Percentiles rank a stretch among this genome's conserved stretches.
Evolutionary conservation across 2,329 filamentous ascomycete genomes (phyloP).

Genomic region (Fusarium sp.): DNA sequence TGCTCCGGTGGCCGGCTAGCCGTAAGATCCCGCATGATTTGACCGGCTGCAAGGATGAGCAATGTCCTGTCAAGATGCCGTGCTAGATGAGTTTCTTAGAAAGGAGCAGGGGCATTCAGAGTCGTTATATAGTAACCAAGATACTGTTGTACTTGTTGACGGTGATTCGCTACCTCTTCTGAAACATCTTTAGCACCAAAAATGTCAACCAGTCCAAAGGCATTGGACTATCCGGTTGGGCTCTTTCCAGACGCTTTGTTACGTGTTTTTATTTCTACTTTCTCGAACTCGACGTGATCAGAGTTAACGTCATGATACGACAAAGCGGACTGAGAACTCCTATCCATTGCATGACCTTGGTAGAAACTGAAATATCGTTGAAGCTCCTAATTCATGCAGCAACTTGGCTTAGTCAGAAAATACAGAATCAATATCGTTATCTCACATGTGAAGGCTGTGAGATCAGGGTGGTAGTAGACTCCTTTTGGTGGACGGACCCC

Average conservation of each 20-base stretch:
- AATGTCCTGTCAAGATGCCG: not conserved
- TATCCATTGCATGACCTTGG: not conserved
- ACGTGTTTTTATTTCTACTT: not conserved
- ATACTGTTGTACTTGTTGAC: not conserved
- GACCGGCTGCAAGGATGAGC: not conserved
- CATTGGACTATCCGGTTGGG: not conserved
- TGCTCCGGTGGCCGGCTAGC: slow-evolving; percentile 20
- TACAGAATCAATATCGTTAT: not conserved
- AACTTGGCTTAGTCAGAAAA: not conserved
- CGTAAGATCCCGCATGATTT: not conserved
- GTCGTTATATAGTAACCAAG: not conserved
- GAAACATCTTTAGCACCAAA: not conserved
- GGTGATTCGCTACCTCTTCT: not conserved
- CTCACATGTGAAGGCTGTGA: not conserved
- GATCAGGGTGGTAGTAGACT: not conserved
- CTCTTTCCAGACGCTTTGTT: not conserved
- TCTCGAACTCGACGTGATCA: not conserved
- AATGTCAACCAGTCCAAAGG: not conserved
- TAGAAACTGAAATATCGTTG: not conserved
- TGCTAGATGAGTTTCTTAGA: not conserved
- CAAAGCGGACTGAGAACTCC: not conserved
- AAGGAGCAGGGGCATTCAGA: not conserved
- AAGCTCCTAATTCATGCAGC: not conserved
- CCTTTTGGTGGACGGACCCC: not conserved
- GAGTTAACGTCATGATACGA: not conserved